Conservation (phyloP, 139 green algal genomes). For the Chlamydomonas incerta region DNA sequence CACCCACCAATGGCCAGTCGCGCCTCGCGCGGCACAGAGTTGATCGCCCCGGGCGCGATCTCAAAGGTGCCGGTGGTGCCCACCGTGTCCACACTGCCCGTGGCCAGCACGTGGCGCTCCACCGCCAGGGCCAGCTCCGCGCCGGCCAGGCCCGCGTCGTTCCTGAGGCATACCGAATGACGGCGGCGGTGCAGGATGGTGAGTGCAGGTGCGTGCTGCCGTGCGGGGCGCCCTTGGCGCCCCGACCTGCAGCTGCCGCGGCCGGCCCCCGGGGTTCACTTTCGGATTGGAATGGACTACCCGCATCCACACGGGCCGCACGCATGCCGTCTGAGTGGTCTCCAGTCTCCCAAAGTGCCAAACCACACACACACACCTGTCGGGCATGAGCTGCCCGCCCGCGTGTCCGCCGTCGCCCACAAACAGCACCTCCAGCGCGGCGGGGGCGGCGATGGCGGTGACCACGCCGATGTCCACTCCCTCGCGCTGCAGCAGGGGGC, state of each 20-base stretch:
- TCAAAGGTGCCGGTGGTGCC: constrained; percentile 84
- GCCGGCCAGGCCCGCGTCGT: constrained; percentile 90
- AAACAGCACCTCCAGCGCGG: constrained; percentile 84
- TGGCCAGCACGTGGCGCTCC: constrained; percentile 71
- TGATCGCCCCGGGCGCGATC: constrained; percentile 89
- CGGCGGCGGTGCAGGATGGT: too few species aligned
- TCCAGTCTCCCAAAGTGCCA: too few species aligned
- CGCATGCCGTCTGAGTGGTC: too few species aligned
- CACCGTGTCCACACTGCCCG: constrained; percentile 83
- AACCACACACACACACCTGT: too few species aligned
- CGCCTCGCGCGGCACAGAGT: constrained; percentile 87
- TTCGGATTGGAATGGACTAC: too few species aligned
- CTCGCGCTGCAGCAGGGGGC: constrained; percentile 84
- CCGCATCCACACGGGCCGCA: too few species aligned
- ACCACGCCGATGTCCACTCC: constrained; percentile 89
- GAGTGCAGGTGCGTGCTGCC: too few species aligned
- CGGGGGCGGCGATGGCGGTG: constrained; percentile 94
- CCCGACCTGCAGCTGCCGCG: too few species aligned
- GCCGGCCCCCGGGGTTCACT: too few species aligned
- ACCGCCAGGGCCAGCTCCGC: constrained; percentile 91
- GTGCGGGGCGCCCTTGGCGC: too few species aligned
- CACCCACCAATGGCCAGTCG: constrained; percentile 73
- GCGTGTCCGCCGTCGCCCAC: constrained; percentile 87
- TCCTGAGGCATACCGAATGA: constrained; percentile 60
- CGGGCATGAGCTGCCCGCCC: constrained; percentile 84